Evolutionary conservation across 2,329 filamentous ascomycete species (phyloP).

Genomic region (Aspergillus ochraceoroseus): DNA sequence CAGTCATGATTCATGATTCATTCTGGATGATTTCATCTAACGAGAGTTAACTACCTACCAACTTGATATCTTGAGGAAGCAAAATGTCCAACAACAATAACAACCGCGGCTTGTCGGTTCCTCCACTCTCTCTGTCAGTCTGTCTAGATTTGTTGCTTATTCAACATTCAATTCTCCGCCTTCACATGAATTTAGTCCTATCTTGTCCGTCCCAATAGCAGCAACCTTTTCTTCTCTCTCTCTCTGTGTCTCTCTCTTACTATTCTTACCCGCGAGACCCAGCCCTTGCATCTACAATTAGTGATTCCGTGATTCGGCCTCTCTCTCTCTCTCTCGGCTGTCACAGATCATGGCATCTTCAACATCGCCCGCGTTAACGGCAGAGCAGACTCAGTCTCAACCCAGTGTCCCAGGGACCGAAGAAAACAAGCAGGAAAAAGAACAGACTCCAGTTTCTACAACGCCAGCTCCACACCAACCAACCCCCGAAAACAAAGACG

Average conservation of each 20-base stretch:
- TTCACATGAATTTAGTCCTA: conserved; percentile 9
- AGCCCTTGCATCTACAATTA: too few relatives aligned
- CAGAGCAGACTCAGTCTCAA: too few relatives aligned
- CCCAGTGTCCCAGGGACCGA: not conserved
- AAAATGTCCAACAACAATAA: too few relatives aligned
- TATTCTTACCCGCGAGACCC: not conserved
- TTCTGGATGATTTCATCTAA: too few relatives aligned
- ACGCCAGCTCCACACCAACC: conserved; percentile 4
- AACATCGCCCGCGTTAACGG: conserved; percentile 10
- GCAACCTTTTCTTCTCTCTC: not conserved
- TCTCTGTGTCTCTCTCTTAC: not conserved
- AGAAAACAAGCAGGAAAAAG: conserved; percentile 7
- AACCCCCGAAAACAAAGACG: conserved; percentile 36
- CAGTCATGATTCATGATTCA: too few relatives aligned
- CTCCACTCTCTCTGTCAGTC: not conserved
- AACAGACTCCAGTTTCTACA: not conserved
- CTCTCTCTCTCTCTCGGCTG: conserved; percentile 2
- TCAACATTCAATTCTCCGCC: conserved; percentile 6
- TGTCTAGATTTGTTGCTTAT: conserved; percentile 4
- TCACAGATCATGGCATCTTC: conserved; percentile 14
- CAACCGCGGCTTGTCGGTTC: conserved; percentile 14
- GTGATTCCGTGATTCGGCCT: conserved; percentile 3
- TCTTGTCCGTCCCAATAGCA: not conserved
- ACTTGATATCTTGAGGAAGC: too few relatives aligned
- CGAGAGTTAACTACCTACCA: too few relatives aligned